Conservation (phyloP, 257 asterid species). For the Lantana camara region DNA sequence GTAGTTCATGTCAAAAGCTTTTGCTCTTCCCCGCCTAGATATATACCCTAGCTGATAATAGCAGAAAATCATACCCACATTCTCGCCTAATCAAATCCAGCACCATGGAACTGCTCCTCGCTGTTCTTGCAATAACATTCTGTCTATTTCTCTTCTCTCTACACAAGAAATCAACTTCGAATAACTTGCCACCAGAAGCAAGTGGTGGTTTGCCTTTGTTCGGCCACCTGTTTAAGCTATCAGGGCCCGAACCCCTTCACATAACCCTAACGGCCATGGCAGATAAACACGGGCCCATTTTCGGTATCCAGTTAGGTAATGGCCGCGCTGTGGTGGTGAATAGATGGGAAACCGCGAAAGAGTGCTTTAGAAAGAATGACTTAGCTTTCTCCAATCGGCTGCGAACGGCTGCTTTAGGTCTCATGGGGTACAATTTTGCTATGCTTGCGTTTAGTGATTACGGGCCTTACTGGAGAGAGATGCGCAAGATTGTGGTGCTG, state of each 20-base stretch:
- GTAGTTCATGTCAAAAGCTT: no score
- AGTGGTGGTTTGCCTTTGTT: slow-evolving; percentile 43
- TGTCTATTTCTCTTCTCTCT: background rate
- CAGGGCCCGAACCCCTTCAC: slow-evolving; percentile 35
- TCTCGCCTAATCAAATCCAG: background rate
- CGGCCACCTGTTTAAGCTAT: slow-evolving; percentile 33
- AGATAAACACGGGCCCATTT: slow-evolving; percentile 38
- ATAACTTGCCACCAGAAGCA: slow-evolving; percentile 24
- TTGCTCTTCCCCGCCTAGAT: no score
- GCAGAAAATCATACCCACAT: no score
- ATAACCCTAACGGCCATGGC: slow-evolving; percentile 30
- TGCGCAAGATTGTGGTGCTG: slow-evolving; percentile 29
- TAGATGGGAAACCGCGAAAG: slow-evolving; percentile 30
- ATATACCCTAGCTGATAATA: no score
- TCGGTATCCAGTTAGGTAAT: slow-evolving; percentile 29
- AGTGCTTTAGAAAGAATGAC: slow-evolving; percentile 29
- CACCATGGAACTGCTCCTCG: slow-evolving; percentile 11
- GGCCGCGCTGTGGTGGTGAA: slow-evolving; percentile 29
- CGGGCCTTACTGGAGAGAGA: slow-evolving; percentile 35
- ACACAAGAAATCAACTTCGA: background rate
- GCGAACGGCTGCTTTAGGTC: slow-evolving; percentile 14
- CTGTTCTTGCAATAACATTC: background rate
- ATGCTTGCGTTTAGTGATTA: slow-evolving; percentile 23
- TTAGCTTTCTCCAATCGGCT: slow-evolving; percentile 29
- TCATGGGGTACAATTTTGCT: slow-evolving; percentile 36